A percentile compares a stretch with the other conserved stretches of the same genome.
Evolutionary conservation across 768 basidiomycete genomes (phyloP).

Genomic region (Trametes elegans): DNA sequence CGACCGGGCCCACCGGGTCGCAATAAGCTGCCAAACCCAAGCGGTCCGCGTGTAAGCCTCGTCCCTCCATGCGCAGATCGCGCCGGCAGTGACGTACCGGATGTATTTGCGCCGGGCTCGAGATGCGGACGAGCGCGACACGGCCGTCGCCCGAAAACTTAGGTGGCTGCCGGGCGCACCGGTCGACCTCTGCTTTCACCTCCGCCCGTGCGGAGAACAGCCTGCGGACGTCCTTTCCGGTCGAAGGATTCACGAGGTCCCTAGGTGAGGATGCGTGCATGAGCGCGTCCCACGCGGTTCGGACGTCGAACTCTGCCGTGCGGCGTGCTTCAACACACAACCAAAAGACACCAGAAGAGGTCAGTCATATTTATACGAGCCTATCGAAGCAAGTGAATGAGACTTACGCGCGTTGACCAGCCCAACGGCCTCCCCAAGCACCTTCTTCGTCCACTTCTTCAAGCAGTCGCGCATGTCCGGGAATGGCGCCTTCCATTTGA

Average conservation of each 20-base stretch:
- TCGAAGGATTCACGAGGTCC: constrained; percentile 26
- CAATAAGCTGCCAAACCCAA: constrained; percentile 40
- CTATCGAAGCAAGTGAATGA: neutral
- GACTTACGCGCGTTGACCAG: constrained; percentile 42
- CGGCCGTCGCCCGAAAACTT: constrained; percentile 43
- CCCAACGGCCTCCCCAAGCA: constrained; percentile 39
- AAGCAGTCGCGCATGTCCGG: constrained; percentile 33
- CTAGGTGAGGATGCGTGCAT: constrained; percentile 29
- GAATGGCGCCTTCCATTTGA: constrained; percentile 28
- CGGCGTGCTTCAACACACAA: no score
- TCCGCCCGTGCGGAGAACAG: constrained; percentile 36
- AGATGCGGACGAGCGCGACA: constrained; percentile 41
- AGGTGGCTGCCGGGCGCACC: constrained; percentile 34
- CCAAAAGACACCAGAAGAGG: no score
- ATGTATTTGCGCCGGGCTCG: constrained; percentile 42
- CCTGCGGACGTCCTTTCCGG: constrained; percentile 21
- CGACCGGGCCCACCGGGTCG: constrained; percentile 44
- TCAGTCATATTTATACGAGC: neutral
- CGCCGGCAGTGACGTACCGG: constrained; percentile 16
- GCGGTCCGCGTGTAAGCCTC: neutral
- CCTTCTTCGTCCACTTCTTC: constrained; percentile 38
- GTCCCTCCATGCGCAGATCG: neutral
- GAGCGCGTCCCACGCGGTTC: constrained; percentile 29
- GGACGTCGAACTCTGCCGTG: constrained; percentile 34
- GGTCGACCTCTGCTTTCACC: constrained; percentile 38